A percentile compares a stretch with the other conserved stretches of the same genome.
Conservation (phyloP, 495 filamentous ascomycete genomes). For the Trichoderma asperelloides region DNA sequence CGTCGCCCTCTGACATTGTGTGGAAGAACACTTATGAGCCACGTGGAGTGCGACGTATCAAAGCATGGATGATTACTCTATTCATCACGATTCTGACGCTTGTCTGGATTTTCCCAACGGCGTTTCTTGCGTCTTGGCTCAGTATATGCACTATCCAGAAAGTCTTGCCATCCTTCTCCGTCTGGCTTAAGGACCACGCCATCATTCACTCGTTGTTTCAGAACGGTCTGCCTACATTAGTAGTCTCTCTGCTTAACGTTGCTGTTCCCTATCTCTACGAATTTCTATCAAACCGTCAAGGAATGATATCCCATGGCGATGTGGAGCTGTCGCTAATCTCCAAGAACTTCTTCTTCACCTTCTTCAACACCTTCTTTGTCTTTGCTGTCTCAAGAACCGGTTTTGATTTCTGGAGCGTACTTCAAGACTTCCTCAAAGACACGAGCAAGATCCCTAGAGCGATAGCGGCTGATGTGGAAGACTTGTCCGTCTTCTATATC, state of each 20-base stretch:
- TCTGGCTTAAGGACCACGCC: constrained; percentile 55
- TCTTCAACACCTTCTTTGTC: constrained; percentile 96
- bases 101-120: constrained; percentile 81
- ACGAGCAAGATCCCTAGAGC: constrained; percentile 66
- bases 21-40: constrained; percentile 93
- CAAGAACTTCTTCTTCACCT: constrained; percentile 99
- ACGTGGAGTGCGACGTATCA: constrained; percentile 57
- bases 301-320: constrained; percentile 89
- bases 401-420: constrained; percentile 56
- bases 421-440: constrained; percentile 67
- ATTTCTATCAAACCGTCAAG: constrained; percentile 81
- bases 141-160: constrained; percentile 68
- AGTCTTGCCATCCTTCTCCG: constrained; percentile 61
- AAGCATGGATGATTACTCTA: constrained; percentile 72
- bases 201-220: constrained; percentile 68
- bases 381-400: constrained; percentile 88
- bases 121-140: constrained; percentile 68
- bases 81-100: constrained; percentile 75
- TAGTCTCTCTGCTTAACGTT: constrained; percentile 77
- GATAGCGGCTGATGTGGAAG: constrained; percentile 66
- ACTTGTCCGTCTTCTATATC: constrained; percentile 74
- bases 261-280: constrained; percentile 92
- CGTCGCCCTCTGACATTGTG: constrained; percentile 78
- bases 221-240: constrained; percentile 77
- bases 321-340: constrained; percentile 92